These are phyloP conservation scores for Sporopachydermia cereana DNA, from an alignment of 1,139 yeast genomes.

Conservation along the genomic window DNA sequence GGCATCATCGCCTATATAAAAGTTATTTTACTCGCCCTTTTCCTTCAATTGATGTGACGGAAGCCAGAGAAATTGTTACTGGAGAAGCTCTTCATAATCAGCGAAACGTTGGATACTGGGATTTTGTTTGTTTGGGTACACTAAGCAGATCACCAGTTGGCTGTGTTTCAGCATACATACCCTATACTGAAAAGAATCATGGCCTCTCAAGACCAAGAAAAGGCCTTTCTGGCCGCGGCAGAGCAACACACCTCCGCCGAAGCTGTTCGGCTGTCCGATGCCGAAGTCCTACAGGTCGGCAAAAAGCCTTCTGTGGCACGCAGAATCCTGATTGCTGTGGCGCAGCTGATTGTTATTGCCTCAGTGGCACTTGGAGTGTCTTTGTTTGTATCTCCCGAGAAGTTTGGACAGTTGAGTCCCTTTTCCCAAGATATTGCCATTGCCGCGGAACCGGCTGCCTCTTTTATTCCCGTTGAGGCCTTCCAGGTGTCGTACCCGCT, in stretches of 20 bases:
- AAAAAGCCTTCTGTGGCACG: neutral
- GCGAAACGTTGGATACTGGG: neutral
- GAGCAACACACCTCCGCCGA: neutral
- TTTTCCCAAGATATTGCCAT: neutral
- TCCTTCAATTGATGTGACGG: neutral
- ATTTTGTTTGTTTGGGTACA: neutral
- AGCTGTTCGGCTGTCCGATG: neutral
- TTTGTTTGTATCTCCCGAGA: neutral
- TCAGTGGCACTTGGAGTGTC: neutral
- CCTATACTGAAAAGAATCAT: too few species aligned
- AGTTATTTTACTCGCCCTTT: neutral
- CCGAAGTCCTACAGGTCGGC: neutral
- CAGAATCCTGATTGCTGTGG: neutral
- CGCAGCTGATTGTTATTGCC: conserved; percentile 2
- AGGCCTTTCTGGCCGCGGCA: neutral
- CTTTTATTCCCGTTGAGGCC: neutral
- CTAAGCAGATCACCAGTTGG: neutral
- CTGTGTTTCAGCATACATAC: too few species aligned
- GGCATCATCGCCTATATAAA: neutral
- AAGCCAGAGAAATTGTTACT: neutral
- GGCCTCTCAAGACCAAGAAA: conserved; percentile 2
- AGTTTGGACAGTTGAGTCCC: neutral
- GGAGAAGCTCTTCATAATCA: neutral
- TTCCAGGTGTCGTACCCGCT: conserved; percentile 1
- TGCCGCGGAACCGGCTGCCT: neutral